These are phyloP conservation scores for Avena sativa DNA, from an alignment of 176 grass and related monocot species.

Conservation along the genomic window DNA sequence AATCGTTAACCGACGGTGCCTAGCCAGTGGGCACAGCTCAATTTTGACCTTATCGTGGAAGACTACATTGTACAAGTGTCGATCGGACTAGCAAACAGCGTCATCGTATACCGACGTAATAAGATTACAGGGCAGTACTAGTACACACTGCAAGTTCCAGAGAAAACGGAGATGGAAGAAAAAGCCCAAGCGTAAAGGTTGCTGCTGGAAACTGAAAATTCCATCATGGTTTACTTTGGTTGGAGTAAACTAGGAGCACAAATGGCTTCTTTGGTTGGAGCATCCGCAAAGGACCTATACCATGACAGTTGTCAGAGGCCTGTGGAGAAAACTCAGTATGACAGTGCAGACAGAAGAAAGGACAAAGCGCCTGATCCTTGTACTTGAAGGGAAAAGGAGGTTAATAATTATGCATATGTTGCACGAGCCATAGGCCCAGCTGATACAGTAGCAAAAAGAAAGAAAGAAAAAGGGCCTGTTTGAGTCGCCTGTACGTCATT, in stretches of 20 bases:
- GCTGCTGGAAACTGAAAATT: background rate
- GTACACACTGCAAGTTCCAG: no score
- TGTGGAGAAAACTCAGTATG: no score
- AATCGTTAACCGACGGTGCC: background rate
- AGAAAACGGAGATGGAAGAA: background rate
- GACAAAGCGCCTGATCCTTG: background rate
- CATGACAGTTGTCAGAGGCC: no score
- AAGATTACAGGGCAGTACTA: no score
- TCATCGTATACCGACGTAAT: background rate
- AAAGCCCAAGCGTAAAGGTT: conserved; percentile 4
- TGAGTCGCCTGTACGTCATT: conserved; percentile 31
- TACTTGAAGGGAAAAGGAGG: background rate
- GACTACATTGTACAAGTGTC: background rate
- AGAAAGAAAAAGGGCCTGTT: background rate
- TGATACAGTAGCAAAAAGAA: background rate
- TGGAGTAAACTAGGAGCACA: no score
- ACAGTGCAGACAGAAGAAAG: background rate
- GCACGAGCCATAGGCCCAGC: background rate
- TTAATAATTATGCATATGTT: conserved; percentile 18
- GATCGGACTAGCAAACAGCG: background rate
- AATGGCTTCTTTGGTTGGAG: no score
- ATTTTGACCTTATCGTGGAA: background rate
- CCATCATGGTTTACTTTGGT: no score
- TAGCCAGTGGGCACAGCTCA: background rate
- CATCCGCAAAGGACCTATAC: no score